Base-by-base conservation (phyloP, 192 early-diverging fungal genomes). In the Pilaira anomala region DNA sequence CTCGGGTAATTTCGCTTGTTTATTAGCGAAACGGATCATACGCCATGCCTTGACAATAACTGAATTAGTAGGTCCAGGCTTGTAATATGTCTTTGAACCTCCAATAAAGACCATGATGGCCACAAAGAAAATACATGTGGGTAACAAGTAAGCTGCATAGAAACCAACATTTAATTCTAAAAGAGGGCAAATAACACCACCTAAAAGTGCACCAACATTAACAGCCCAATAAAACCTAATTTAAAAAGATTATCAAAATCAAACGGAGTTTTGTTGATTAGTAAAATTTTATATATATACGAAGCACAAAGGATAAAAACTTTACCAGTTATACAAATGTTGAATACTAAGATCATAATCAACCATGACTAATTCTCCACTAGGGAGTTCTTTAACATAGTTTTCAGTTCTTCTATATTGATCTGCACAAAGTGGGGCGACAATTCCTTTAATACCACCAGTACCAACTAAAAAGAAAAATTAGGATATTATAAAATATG, bases 251-350 rank as follows among this genome's bases (percentile, higher is more conserved):
- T 36, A 36, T 36, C 33, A 36, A 36, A 36, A 36, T 36, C 7
- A 36, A 36, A 36, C 33, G 33, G 33, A 36, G 33, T 36, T 36
- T 36, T 36, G 30, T 33, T 33, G 7, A 7, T 33, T 33, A 33
- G 45, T 7, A 46, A 46, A 11, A 46, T 2, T 4, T 33, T 33
- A 33, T 7, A 33, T 7, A 33, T 4, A 33, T 4, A 45, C 5
- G 5, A n/a, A 11, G 5, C 2, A 36, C 6, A 46, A 19, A 1
- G 44, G 44, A 14, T 16, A 46, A 46, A 46, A 5, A 30, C 26
- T 51, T 42, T 66, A 69, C 85, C 85, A 88, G 67, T 85, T 85
- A 62, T 86, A 89, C 26, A 89, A 77, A 12, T 77, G 79, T 68
- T 87, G 84, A 29, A 87, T 71, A 22, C 80, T 83, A 21, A 85